Evolutionary conservation across 352 stramenopile species (phyloP), one percentile per base, ranked within the genome.

Genomic region (Globisporangium mamillatum): DNA sequence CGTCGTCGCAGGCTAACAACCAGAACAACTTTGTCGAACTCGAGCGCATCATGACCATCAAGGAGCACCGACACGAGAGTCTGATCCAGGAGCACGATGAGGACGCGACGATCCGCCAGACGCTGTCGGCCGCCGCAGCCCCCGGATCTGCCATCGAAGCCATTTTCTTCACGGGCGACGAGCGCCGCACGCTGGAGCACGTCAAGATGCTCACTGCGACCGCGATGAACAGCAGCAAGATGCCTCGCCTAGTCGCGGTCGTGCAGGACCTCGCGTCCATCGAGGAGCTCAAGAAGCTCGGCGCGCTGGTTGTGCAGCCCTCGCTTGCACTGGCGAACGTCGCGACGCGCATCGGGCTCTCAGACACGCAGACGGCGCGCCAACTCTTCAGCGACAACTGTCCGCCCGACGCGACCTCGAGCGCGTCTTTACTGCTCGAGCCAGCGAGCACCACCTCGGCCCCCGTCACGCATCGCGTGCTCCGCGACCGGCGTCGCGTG

Each of bases 191-290:
- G 41, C 41, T 48, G 14, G 41, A 48, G 41, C 41, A 48, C 41
- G 41, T 48, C 41, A 48, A 48, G 56, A 62, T 62, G 56, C 56
- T 62, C 18, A n/a, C 56, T 16, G 56, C 56, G 32, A 62, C 56
- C 8, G 14, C 41, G 4, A 48, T 48, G 14, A 48, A n/a, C 41
- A 48, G 41, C 14, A 48, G 5, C 16, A 20, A 6, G n/a, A 18
- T 48, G 41, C 41, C 41, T 48, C 41, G 41, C 14, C 41, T 48
- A 18, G 41, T 48, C 41, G 41, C 41, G 16, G 9, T 48, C 41
- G 41, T 48, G 16, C 41, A 48, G 41, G 16, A 48, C 41, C 41
- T n/a, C 14, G 41, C 3, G 41, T 2, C 41, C 16, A 48, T 48
- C 14, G 41, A 48, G 41, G 41, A 48, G 16, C 41, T 48, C 14